A percentile compares a stretch with the other conserved stretches of the same genome.
Evolutionary conservation across 2,329 filamentous ascomycete species (phyloP).

Genomic region (Xylaria polymorpha): DNA sequence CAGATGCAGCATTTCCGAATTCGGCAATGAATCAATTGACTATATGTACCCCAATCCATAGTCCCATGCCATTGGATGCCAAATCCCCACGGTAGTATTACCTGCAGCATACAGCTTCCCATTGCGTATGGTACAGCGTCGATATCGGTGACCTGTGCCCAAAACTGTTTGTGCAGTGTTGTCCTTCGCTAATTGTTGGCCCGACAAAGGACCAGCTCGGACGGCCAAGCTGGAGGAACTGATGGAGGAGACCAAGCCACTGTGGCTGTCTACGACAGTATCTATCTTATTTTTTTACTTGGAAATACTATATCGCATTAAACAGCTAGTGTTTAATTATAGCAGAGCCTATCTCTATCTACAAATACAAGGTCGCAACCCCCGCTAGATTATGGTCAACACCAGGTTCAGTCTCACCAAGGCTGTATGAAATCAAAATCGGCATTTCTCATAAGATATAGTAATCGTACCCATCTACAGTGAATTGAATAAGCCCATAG

Average conservation of each 20-base stretch:
- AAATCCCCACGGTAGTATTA: not conserved
- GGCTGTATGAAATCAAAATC: too few relatives aligned
- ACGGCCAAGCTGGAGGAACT: too few relatives aligned
- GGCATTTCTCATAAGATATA: too few relatives aligned
- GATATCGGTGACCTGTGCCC: not conserved
- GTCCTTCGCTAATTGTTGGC: not conserved
- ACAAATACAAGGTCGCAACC: too few relatives aligned
- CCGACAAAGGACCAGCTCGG: too few relatives aligned
- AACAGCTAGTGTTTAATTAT: too few relatives aligned
- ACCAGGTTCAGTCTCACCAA: too few relatives aligned
- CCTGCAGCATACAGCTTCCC: constrained; percentile 8
- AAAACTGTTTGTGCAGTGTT: not conserved
- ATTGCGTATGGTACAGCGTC: not conserved
- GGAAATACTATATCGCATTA: too few relatives aligned
- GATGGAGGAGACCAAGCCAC: not conserved
- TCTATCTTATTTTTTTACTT: too few relatives aligned
- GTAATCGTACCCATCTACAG: too few relatives aligned
- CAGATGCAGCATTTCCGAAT: not conserved
- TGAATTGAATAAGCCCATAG: too few relatives aligned
- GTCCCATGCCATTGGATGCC: constrained; percentile 4
- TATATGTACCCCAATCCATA: not conserved
- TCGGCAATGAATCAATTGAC: constrained; percentile 10
- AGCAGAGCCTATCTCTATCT: not conserved
- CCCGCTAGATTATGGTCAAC: too few relatives aligned
- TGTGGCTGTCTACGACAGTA: not conserved